A percentile compares a stretch with the other conserved stretches of the same genome.
These are phyloP conservation scores for Rhodotorula glutinis DNA, from an alignment of 1,284 basidiomycete genomes.

Conservation along the genomic window DNA sequence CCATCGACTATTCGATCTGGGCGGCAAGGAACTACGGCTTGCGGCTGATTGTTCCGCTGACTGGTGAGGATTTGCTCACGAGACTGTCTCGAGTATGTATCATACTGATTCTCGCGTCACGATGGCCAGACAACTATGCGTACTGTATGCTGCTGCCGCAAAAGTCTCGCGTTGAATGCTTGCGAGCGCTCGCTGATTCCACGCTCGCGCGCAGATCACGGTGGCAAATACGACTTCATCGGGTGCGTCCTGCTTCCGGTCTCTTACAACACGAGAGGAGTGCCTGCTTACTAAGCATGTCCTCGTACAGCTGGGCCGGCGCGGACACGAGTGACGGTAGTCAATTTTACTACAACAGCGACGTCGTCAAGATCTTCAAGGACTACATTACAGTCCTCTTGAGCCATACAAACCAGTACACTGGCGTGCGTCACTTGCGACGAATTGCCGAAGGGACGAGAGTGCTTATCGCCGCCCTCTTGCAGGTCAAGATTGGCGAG, in stretches of 20 bases:
- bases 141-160: conserved; percentile 25
- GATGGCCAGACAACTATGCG: conserved; percentile 28
- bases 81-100: not conserved
- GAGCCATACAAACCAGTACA: conserved; percentile 42
- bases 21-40: conserved; percentile 48
- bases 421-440: conserved; percentile 30
- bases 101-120: not conserved
- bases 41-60: conserved; percentile 49
- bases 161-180: not conserved
- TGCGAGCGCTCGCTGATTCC: not conserved
- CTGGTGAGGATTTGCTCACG: conserved; percentile 34
- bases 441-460: too few relatives aligned
- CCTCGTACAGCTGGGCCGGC: conserved; percentile 33
- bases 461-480: too few relatives aligned
- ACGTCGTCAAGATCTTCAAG: conserved; percentile 40
- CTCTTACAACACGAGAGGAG: fast-evolving
- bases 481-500: conserved; percentile 36
- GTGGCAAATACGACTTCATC: conserved; percentile 41
- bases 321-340: conserved; percentile 32
- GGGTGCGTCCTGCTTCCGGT: conserved; percentile 7
- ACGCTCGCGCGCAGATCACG: conserved; percentile 27
- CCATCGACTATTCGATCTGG: conserved; percentile 49
- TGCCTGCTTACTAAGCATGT: not conserved
- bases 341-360: conserved; percentile 39
- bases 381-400: conserved; percentile 39